phyloP scores from a whole-genome alignment of 2,329 filamentous ascomycete genomes.

The Colletotrichum trifolii region DNA sequence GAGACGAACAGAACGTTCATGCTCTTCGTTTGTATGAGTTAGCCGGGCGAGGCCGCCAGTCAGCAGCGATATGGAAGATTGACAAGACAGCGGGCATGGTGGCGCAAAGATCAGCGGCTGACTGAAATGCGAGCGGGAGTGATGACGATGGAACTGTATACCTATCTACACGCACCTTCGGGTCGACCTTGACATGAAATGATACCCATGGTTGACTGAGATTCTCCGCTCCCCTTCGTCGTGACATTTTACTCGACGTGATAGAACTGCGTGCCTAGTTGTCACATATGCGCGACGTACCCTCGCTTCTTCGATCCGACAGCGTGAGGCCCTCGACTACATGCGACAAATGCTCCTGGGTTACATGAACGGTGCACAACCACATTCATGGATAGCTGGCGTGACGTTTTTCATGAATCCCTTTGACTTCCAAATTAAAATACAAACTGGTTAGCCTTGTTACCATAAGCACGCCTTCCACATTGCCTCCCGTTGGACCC shows the following conservation, averaged over 20 bases:
- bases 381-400: no score
- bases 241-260: not conserved
- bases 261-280: not conserved
- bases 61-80: conserved; percentile 21
- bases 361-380: no score
- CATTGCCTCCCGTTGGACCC: no score
- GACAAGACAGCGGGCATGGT: conserved; percentile 22
- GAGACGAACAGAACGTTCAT: conserved; percentile 16
- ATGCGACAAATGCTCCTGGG: no score
- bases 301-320: no score
- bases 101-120: conserved; percentile 25
- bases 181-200: conserved; percentile 38
- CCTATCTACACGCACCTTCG: conserved; percentile 19
- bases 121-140: conserved; percentile 19
- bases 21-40: conserved; percentile 19
- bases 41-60: conserved; percentile 21
- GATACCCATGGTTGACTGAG: conserved; percentile 37
- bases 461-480: no score
- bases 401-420: no score
- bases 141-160: conserved; percentile 19
- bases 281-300: no score
- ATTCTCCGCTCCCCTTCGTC: not conserved
- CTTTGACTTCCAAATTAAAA: no score
- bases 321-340: no score
- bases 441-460: no score